Conservation (phyloP, 345 rosid species). For the Dovyalis caffra region DNA sequence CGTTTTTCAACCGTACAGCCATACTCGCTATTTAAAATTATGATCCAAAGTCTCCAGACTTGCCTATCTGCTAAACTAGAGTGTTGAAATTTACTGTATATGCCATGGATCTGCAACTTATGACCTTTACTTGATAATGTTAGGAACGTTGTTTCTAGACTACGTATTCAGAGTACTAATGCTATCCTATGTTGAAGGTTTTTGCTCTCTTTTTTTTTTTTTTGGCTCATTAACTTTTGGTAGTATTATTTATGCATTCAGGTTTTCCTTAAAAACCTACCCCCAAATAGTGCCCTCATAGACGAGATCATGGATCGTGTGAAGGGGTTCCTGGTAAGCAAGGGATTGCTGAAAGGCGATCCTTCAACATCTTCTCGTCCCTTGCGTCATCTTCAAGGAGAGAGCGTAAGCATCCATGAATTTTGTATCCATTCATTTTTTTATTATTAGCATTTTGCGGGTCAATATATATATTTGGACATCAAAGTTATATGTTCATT, state of each 20-base stretch:
- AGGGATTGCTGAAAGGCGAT: slow-evolving; percentile 86
- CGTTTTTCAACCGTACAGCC: too few relatives aligned
- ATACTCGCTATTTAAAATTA: too few relatives aligned
- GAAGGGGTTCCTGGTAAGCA: slow-evolving; percentile 81
- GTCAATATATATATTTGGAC: not conserved
- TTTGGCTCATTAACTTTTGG: not conserved
- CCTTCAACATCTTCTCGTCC: slow-evolving; percentile 61
- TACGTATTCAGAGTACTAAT: too few relatives aligned
- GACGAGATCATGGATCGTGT: slow-evolving; percentile 89
- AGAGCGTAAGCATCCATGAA: slow-evolving; percentile 45
- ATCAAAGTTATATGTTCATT: not conserved
- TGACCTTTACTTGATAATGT: not conserved
- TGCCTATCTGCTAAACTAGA: not conserved
- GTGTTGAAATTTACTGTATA: not conserved
- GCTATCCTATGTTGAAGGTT: not conserved
- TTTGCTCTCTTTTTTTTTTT: not conserved
- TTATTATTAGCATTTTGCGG: not conserved
- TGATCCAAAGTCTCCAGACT: too few relatives aligned
- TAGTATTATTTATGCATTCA: slow-evolving; percentile 21
- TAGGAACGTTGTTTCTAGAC: too few relatives aligned
- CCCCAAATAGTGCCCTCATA: slow-evolving; percentile 84
- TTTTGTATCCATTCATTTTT: not conserved
- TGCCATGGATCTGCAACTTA: not conserved
- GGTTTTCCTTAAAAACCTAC: slow-evolving; percentile 88
- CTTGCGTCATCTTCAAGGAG: slow-evolving; percentile 66